Percentiles rank a stretch among this genome's conserved stretches.
phyloP scores from a whole-genome alignment of 2,329 filamentous ascomycete species.

The Apiospora kogelbergensis region DNA sequence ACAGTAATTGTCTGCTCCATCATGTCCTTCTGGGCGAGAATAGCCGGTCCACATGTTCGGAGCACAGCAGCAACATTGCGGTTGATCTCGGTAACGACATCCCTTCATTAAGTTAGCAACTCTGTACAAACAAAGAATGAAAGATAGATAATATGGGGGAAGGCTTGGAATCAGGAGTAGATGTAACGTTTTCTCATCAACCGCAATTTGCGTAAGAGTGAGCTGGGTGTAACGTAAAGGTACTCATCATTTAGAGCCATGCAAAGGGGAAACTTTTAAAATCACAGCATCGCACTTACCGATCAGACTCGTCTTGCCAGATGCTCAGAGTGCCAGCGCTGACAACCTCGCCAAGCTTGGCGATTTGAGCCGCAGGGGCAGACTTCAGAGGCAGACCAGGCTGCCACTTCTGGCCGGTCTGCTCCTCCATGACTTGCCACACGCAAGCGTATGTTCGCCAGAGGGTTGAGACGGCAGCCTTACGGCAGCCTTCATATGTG shows the following conservation, averaged over 20 bases:
- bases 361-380: slow-evolving; percentile 74
- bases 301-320: slow-evolving; percentile 89
- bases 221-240: slow-evolving; percentile 96
- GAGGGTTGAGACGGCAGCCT: slow-evolving; percentile 85
- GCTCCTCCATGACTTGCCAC: slow-evolving; percentile 82
- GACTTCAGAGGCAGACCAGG: slow-evolving; percentile 82
- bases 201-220: slow-evolving; percentile 91
- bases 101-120: slow-evolving; percentile 56
- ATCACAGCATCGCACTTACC: slow-evolving; percentile 62
- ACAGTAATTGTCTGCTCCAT: slow-evolving; percentile 76
- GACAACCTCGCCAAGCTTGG: slow-evolving; percentile 83
- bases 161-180: slow-evolving; percentile 25
- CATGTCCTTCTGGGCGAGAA: slow-evolving; percentile 72
- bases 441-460: slow-evolving; percentile 93
- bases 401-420: slow-evolving; percentile 79
- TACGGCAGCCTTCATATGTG: slow-evolving; percentile 89
- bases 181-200: slow-evolving; percentile 83
- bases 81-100: slow-evolving; percentile 92
- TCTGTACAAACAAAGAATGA: slow-evolving; percentile 4
- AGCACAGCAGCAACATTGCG: slow-evolving; percentile 87
- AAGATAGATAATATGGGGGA: slow-evolving; percentile 21
- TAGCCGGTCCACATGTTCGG: slow-evolving; percentile 84
- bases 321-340: slow-evolving; percentile 80
- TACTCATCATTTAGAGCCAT: slow-evolving; percentile 75
- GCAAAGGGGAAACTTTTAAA: slow-evolving; percentile 17